Conservation (phyloP, 495 filamentous ascomycete genomes). For the Monascus purpureus region DNA sequence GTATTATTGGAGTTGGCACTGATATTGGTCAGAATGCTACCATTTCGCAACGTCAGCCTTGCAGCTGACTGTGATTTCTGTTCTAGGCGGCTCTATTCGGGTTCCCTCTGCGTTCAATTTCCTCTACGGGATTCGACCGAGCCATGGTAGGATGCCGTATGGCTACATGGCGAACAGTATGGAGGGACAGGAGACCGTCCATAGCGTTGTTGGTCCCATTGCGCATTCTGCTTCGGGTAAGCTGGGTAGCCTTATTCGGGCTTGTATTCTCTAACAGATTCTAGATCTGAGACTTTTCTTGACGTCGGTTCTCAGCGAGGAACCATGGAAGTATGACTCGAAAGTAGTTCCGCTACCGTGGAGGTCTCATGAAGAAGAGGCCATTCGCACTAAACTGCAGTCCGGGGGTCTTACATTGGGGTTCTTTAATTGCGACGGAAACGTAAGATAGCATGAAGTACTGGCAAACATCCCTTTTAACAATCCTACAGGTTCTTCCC, state of each 20-base stretch:
- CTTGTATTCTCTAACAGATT: constrained; percentile 11
- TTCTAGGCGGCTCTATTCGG: constrained; percentile 32
- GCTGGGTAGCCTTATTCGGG: neutral
- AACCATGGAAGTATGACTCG: constrained; percentile 20
- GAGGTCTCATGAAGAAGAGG: constrained; percentile 8
- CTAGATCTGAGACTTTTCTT: constrained; percentile 21
- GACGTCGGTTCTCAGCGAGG: constrained; percentile 13
- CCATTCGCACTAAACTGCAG: constrained; percentile 14
- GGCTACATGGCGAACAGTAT: constrained; percentile 12
- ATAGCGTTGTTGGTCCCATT: constrained; percentile 22
- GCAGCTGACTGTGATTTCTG: constrained; percentile 21
- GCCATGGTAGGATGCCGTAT: constrained; percentile 29
- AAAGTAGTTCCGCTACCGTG: constrained; percentile 20
- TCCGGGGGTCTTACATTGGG: constrained; percentile 17
- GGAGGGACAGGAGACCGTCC: constrained; percentile 24
- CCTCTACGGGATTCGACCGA: constrained; percentile 29
- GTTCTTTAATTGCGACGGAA: constrained; percentile 12
- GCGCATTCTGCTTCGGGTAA: neutral
- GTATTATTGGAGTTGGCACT: constrained; percentile 48
- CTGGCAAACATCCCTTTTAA: too few relatives aligned
- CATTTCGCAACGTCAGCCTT: too few relatives aligned
- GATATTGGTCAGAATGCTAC: too few relatives aligned
- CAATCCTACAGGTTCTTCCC: constrained; percentile 2
- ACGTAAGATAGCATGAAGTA: constrained; percentile 8
- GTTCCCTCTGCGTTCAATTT: constrained; percentile 35